Conservation (phyloP, 1,284 basidiomycete genomes). For the Paramarasmius palmivorus region DNA sequence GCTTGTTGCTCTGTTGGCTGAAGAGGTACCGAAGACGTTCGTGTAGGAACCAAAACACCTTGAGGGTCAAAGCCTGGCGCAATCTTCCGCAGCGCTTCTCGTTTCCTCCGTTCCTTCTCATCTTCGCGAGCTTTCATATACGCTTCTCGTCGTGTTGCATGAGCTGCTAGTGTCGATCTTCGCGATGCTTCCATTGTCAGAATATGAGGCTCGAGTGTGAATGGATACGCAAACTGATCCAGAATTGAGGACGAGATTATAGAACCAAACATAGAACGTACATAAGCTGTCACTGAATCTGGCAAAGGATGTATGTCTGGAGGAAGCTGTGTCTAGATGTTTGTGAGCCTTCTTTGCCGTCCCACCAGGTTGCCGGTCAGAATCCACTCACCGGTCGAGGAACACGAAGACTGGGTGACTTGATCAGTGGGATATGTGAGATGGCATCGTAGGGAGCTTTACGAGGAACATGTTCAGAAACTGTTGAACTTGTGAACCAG, state of each 20-base stretch:
- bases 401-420: slow-evolving; percentile 87
- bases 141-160: slow-evolving; percentile 65
- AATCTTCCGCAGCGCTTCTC: slow-evolving; percentile 72
- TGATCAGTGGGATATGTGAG: slow-evolving; percentile 80
- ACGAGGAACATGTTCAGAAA: slow-evolving; percentile 3
- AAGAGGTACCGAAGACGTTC: slow-evolving; percentile 45
- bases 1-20: slow-evolving; percentile 22
- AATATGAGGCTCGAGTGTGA: slow-evolving; percentile 86
- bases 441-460: slow-evolving; percentile 74
- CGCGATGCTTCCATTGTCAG: slow-evolving; percentile 72
- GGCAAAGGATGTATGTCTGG: slow-evolving; percentile 91
- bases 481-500: neutral
- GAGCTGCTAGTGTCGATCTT: slow-evolving; percentile 62
- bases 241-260: neutral
- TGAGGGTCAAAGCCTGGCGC: slow-evolving; percentile 76
- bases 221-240: slow-evolving; percentile 88
- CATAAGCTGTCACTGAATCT: slow-evolving; percentile 85
- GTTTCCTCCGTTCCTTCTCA: slow-evolving; percentile 74
- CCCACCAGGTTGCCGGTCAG: neutral
- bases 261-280: slow-evolving; percentile 38
- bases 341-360: neutral
- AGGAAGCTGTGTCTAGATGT: slow-evolving; percentile 71
- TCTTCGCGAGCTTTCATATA: slow-evolving; percentile 72
- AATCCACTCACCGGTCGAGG: slow-evolving; percentile 65
- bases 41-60: slow-evolving; percentile 58